Percentiles rank a stretch among this genome's conserved stretches.
Conservation (phyloP, 352 stramenopile species). For the Pythium pectinolyticum region DNA sequence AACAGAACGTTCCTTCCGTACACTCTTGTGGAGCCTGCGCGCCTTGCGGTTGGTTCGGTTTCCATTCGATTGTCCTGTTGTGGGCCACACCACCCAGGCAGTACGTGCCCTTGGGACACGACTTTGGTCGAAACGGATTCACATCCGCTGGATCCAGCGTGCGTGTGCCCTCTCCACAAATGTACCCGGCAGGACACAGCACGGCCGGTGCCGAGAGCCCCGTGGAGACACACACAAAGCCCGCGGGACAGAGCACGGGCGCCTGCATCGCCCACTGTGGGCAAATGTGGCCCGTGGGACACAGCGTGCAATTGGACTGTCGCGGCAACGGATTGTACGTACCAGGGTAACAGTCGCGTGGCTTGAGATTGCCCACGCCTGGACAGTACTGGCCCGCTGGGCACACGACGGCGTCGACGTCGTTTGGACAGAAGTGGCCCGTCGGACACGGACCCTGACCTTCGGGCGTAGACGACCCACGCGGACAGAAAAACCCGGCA, state of each 20-base stretch:
- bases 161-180: slow-evolving; percentile 92
- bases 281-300: slow-evolving; percentile 93
- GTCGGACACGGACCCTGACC: slow-evolving; percentile 93
- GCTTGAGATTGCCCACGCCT: slow-evolving; percentile 92
- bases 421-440: slow-evolving; percentile 93
- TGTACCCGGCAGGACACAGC: slow-evolving; percentile 94
- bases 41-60: slow-evolving; percentile 82
- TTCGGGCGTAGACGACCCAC: slow-evolving; percentile 89
- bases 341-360: slow-evolving; percentile 91
- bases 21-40: slow-evolving; percentile 90
- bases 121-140: slow-evolving; percentile 69
- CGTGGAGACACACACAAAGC: slow-evolving; percentile 94
- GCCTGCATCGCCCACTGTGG: slow-evolving; percentile 75
- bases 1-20: slow-evolving; percentile 95
- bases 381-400: slow-evolving; percentile 93
- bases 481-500: slow-evolving; percentile 95
- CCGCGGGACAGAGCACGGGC: slow-evolving; percentile 88
- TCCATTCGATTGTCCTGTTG: slow-evolving; percentile 90
- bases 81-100: slow-evolving; percentile 95
- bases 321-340: slow-evolving; percentile 88
- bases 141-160: slow-evolving; percentile 87
- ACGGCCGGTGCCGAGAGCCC: slow-evolving; percentile 89
- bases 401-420: slow-evolving; percentile 90
- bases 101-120: slow-evolving; percentile 92
- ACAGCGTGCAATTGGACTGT: slow-evolving; percentile 93